A percentile compares a stretch with the other conserved stretches of the same genome.
Evolutionary conservation across 306 rosid species (phyloP).

Genomic region (Glycine latifolia): DNA sequence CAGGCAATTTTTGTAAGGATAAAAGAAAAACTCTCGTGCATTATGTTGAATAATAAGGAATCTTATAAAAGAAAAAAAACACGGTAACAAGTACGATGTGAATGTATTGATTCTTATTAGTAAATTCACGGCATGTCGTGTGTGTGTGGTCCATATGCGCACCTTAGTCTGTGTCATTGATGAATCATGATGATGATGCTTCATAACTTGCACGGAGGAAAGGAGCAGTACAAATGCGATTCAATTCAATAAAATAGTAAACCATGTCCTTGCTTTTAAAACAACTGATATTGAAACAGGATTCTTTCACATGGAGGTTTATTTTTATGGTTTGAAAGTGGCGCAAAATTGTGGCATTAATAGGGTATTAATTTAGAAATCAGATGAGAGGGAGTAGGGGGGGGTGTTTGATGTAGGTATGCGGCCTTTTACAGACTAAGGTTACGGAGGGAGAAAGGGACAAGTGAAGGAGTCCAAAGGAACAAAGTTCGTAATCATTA

Average conservation of each 20-base stretch:
- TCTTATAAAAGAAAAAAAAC: constrained; percentile 45
- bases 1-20: constrained; percentile 59
- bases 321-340: neutral
- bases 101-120: constrained; percentile 49
- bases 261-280: neutral
- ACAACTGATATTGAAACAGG: neutral
- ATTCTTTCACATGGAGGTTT: neutral
- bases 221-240: constrained; percentile 26
- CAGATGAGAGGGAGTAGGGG: constrained; percentile 31
- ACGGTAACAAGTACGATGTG: constrained; percentile 47
- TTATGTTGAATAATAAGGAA: constrained; percentile 61
- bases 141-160: constrained; percentile 37
- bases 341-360: constrained; percentile 4
- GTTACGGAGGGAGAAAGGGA: constrained; percentile 62
- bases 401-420: constrained; percentile 53
- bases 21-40: constrained; percentile 44
- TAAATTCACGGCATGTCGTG: constrained; percentile 41
- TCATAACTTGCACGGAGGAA: constrained; percentile 35
- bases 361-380: constrained; percentile 21
- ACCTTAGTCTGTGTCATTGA: constrained; percentile 42
- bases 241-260: neutral
- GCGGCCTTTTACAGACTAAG: constrained; percentile 40
- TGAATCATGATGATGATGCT: constrained; percentile 31
- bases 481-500: constrained; percentile 78
- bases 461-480: constrained; percentile 76